Conservation (phyloP, 2,329 filamentous ascomycete genomes). For the Metarhizium rileyi region DNA sequence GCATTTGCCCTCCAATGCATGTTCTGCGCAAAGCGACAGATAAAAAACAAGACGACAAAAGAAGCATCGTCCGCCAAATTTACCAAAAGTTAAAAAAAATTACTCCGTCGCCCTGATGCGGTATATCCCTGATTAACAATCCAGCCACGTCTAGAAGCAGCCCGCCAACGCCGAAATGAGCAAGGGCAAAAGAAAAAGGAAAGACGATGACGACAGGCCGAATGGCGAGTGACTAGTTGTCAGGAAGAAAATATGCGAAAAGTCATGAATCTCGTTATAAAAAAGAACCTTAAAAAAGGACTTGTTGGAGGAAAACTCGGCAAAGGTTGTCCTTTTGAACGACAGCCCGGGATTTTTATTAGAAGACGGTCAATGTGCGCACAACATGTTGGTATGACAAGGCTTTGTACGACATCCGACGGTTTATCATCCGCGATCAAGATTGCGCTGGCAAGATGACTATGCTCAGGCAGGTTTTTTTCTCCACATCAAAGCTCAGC, state of each 20-base stretch:
- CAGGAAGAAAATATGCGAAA: slow-evolving; percentile 7
- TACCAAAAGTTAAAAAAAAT: slow-evolving; percentile 5
- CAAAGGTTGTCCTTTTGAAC: background rate
- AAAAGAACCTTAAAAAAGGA: slow-evolving; percentile 2
- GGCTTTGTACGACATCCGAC: background rate
- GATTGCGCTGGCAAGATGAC: background rate
- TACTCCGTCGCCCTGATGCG: slow-evolving; percentile 3
- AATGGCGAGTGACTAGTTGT: background rate
- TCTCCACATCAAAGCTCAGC: too few relatives aligned
- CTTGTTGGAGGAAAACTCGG: background rate
- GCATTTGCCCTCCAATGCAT: background rate
- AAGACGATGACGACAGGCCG: background rate
- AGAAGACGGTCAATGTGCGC: background rate
- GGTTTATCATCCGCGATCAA: background rate
- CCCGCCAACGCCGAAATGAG: slow-evolving; percentile 14
- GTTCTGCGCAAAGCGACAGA: background rate
- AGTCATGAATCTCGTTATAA: slow-evolving; percentile 11
- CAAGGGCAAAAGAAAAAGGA: slow-evolving; percentile 3
- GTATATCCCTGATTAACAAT: slow-evolving; percentile 7
- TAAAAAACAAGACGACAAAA: background rate
- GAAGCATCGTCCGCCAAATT: slow-evolving; percentile 5
- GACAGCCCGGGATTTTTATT: background rate
- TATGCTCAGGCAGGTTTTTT: too few relatives aligned
- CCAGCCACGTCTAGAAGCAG: slow-evolving; percentile 10
- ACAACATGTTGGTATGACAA: background rate